Percentiles rank a stretch among this genome's conserved stretches.
Evolutionary conservation across 768 basidiomycete species (phyloP).

Genomic region (Myochromella boudieri): DNA sequence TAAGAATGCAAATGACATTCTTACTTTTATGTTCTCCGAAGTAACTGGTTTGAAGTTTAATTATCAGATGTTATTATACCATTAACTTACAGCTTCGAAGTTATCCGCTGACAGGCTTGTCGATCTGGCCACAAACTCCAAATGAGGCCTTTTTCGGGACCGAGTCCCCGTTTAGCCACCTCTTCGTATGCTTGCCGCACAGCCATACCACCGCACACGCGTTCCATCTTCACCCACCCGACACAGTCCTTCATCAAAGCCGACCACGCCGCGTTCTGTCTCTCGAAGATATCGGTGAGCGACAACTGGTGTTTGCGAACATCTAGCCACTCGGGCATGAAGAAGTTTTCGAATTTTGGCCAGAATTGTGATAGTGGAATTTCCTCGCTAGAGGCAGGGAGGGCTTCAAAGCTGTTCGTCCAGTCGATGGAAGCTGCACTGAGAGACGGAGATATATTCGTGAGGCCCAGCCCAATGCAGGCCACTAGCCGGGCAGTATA

Average conservation of each 20-base stretch:
- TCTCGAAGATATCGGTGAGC: slow-evolving; percentile 41
- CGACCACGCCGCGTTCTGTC: slow-evolving; percentile 60
- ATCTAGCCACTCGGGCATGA: slow-evolving; percentile 70
- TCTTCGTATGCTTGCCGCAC: slow-evolving; percentile 51
- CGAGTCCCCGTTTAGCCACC: slow-evolving; percentile 44
- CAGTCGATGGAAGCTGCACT: slow-evolving; percentile 32
- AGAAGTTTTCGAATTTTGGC: slow-evolving; percentile 52
- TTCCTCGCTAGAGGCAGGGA: slow-evolving; percentile 1
- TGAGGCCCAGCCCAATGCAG: slow-evolving; percentile 52
- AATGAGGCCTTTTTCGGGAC: slow-evolving; percentile 55
- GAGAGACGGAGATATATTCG: slow-evolving; percentile 50
- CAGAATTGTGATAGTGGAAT: slow-evolving; percentile 27
- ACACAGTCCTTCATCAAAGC: slow-evolving; percentile 55
- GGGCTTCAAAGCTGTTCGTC: slow-evolving; percentile 34
- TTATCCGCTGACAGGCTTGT: neutral
- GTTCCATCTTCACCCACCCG: slow-evolving; percentile 54
- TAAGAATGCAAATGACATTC: no score
- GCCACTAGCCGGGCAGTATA: slow-evolving; percentile 35
- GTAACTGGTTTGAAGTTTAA: no score
- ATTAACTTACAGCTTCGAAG: slow-evolving; percentile 15
- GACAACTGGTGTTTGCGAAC: slow-evolving; percentile 50
- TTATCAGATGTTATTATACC: neutral
- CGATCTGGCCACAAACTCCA: slow-evolving; percentile 64
- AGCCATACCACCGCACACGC: slow-evolving; percentile 42
- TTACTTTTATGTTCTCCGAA: no score